These are phyloP conservation scores for Solanum megistacrolobum DNA, from an alignment of 257 asterid genomes.

Conservation along the genomic window DNA sequence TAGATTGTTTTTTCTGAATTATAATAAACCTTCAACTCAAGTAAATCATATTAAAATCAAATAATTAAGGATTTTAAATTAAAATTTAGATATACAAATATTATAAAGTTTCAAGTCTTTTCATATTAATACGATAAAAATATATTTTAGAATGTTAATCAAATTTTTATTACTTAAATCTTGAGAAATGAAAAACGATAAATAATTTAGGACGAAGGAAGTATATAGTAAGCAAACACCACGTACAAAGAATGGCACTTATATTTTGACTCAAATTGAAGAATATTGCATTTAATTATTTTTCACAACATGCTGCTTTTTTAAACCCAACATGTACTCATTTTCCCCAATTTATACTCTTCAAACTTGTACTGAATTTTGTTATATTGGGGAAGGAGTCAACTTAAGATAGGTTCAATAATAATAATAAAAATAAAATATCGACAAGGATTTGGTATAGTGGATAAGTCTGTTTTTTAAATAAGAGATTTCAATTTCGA, in stretches of 20 bases:
- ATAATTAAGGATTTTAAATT: not conserved
- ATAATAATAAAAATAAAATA: not conserved
- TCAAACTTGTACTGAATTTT: not conserved
- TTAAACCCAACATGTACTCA: not conserved
- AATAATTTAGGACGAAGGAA: not conserved
- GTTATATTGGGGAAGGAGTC: not conserved
- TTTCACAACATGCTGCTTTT: not conserved
- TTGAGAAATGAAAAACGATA: not conserved
- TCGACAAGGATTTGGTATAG: not conserved
- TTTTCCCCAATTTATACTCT: not conserved
- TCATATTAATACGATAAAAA: not conserved
- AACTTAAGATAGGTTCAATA: not conserved
- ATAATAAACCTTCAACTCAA: not conserved
- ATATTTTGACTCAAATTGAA: not conserved
- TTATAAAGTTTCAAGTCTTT: not conserved
- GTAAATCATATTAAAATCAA: not conserved
- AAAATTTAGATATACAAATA: not conserved
- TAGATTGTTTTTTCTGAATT: not conserved
- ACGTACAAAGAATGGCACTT: not conserved
- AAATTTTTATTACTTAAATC: not conserved
- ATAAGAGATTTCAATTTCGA: not conserved
- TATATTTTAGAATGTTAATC: not conserved
- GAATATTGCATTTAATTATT: not conserved
- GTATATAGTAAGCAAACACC: not conserved
- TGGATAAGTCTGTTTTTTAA: not conserved